phyloP scores from a whole-genome alignment of 2,329 filamentous ascomycete genomes.

The Microdochium trichocladiopsis region DNA sequence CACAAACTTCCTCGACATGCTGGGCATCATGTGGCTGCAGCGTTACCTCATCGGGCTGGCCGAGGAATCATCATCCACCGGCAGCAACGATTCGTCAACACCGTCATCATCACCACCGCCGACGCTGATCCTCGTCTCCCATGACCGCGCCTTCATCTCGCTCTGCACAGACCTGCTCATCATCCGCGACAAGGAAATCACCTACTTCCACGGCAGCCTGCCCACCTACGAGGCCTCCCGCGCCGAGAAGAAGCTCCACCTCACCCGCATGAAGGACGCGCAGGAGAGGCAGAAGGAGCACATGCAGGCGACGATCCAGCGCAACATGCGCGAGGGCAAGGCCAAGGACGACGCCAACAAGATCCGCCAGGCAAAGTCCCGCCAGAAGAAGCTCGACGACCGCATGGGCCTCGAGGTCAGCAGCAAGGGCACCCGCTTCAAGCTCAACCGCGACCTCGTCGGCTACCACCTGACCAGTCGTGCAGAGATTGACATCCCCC shows the following conservation, averaged over 20 bases:
- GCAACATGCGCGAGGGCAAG: conserved; percentile 69
- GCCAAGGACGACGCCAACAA: conserved; percentile 79
- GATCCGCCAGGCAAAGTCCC: conserved; percentile 74
- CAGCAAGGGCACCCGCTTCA: conserved; percentile 68
- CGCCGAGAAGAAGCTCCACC: conserved; percentile 59
- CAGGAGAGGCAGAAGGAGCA: conserved; percentile 76
- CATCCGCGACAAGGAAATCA: conserved; percentile 62
- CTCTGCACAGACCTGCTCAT: conserved; percentile 73
- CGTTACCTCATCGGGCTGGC: conserved; percentile 56
- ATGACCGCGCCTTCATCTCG: conserved; percentile 76
- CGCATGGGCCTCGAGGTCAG: conserved; percentile 70
- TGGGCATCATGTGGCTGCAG: conserved; percentile 82
- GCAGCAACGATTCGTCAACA: background rate
- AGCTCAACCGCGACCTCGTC: conserved; percentile 65
- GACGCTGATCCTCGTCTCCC: conserved; percentile 73
- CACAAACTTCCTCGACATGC: conserved; percentile 77
- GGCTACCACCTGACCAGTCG: conserved; percentile 55
- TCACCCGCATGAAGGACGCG: conserved; percentile 72
- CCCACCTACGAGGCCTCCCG: conserved; percentile 63
- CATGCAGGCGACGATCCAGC: conserved; percentile 69
- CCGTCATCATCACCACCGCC: conserved; percentile 32
- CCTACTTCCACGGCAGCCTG: conserved; percentile 70
- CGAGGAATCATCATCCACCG: conserved; percentile 23
- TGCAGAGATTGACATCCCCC: conserved; percentile 65
- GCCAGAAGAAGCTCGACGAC: conserved; percentile 80